Evolutionary conservation across 2,329 filamentous ascomycete species (phyloP).

Genomic region (Cladorrhinum sp.): DNA sequence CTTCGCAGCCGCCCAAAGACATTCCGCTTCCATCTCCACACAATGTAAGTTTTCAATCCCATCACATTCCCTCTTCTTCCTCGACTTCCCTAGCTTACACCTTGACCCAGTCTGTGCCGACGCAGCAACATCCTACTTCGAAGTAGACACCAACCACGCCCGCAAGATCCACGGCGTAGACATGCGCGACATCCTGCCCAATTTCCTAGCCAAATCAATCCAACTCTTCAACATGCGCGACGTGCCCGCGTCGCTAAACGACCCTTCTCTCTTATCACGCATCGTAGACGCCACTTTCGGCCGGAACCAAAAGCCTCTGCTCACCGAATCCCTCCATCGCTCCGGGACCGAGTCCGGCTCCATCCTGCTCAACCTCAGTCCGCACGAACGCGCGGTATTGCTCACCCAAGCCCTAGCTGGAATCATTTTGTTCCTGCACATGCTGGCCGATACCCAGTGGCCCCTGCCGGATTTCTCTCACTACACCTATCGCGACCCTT

Average conservation of each 20-base stretch:
- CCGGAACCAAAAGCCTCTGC: constrained; percentile 17
- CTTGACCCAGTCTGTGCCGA: constrained; percentile 20
- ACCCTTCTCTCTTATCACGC: constrained; percentile 16
- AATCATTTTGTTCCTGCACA: constrained; percentile 24
- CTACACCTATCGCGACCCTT: neutral
- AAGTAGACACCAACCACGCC: constrained; percentile 26
- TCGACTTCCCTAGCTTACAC: neutral
- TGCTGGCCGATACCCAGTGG: constrained; percentile 26
- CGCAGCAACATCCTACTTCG: constrained; percentile 24
- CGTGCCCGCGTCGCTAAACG: constrained; percentile 12
- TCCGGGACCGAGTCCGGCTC: constrained; percentile 18
- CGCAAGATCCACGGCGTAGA: constrained; percentile 26
- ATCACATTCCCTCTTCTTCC: neutral
- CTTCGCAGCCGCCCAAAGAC: constrained; percentile 26
- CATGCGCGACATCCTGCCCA: constrained; percentile 27
- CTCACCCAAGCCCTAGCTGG: constrained; percentile 23
- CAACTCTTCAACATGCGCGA: constrained; percentile 28
- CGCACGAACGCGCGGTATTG: constrained; percentile 28
- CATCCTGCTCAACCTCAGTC: constrained; percentile 22
- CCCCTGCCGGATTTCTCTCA: constrained; percentile 8
- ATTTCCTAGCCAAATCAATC: constrained; percentile 25
- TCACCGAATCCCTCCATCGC: constrained; percentile 19
- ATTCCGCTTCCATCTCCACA: constrained; percentile 23
- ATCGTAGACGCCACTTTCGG: constrained; percentile 22
- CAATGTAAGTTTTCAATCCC: constrained; percentile 18